Evolutionary conservation across 768 basidiomycete species (phyloP).

Genomic region (Kwoniella sp.): DNA sequence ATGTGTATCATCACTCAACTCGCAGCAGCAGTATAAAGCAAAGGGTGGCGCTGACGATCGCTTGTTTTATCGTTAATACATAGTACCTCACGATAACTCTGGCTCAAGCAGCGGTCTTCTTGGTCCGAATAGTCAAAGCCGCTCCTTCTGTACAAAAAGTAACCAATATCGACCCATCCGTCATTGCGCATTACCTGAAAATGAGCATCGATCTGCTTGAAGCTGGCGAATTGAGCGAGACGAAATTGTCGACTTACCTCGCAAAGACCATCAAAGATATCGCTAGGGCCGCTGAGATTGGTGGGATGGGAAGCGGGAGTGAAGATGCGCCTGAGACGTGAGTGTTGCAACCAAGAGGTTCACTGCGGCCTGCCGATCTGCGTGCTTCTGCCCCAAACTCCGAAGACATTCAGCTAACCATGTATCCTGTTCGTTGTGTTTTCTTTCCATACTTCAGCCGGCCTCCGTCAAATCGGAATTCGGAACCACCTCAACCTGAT

Average conservation of each 20-base stretch:
- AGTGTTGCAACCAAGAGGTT: background rate
- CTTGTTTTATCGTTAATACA: background rate
- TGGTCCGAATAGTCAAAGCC: conserved; percentile 35
- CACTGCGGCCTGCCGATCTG: no score
- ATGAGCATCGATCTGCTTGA: conserved; percentile 40
- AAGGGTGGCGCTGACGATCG: background rate
- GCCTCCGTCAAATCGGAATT: conserved; percentile 5
- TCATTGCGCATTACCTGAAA: conserved; percentile 41
- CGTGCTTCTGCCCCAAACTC: no score
- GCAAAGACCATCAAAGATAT: conserved; percentile 44
- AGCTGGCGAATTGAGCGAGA: conserved; percentile 38
- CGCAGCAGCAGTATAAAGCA: background rate
- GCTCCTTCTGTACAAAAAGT: conserved; percentile 17
- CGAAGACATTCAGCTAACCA: no score
- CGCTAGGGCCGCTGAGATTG: conserved; percentile 31
- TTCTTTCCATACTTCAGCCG: conserved; percentile 6
- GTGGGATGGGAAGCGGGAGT: conserved; percentile 9
- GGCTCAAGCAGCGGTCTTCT: conserved; percentile 31
- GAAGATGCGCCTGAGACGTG: background rate
- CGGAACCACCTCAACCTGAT: background rate
- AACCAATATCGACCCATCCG: conserved; percentile 32
- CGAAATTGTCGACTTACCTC: conserved; percentile 36
- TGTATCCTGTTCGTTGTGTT: no score
- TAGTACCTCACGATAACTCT: conserved; percentile 32
- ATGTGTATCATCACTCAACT: conserved; percentile 12